Evolutionary conservation across 306 rosid species (phyloP), one percentile per base, ranked within the genome.

Genomic region (Begonia fuchsioides): DNA sequence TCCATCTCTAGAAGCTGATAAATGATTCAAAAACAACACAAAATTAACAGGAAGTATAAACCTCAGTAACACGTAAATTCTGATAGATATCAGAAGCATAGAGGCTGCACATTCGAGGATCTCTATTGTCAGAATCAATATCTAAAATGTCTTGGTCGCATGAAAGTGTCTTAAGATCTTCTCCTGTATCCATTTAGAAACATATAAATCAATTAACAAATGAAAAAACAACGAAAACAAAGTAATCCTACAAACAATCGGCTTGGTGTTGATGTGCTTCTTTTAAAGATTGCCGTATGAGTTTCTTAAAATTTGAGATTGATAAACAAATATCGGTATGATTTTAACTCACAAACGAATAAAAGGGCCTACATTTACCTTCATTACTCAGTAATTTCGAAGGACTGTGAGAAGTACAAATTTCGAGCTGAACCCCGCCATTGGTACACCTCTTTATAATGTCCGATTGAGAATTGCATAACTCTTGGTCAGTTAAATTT

Each of bases 31-130:
- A 20, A 11, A 44, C 43, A 60, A 64, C 19, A 12, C 46, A 47
- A 55, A n/a, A n/a, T n/a, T 12, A 13, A 38, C 58, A 43, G 26
- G 53, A 10, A 18, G 43, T 51, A 62, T 80, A 67, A 55, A 87
- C 98, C 98, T 92, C 96, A 52, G 72, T 70, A 59, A 73, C 87
- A 52, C 76, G 73, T 52, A 77, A 63, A 62, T 68, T 68, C 52
- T 66, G 54, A 44, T 82, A 86, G 73, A 92, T 85, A 57, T 75
- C 96, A 63, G 68, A 50, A 13, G 81, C 96, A 71, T 92, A 92
- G 62, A 51, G 53, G 54, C 78, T 64, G 73, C 96, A 92, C 18
- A 71, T 49, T 44, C 59, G 87, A 66, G 86, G 72, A 62, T 92
- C 94, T 41, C 57, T 78, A 61, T 61, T 39, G 57, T 76, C 78